Evolutionary conservation across 345 rosid genomes (phyloP), one percentile per base, ranked within the genome.

Genomic region (Pistacia vera): DNA sequence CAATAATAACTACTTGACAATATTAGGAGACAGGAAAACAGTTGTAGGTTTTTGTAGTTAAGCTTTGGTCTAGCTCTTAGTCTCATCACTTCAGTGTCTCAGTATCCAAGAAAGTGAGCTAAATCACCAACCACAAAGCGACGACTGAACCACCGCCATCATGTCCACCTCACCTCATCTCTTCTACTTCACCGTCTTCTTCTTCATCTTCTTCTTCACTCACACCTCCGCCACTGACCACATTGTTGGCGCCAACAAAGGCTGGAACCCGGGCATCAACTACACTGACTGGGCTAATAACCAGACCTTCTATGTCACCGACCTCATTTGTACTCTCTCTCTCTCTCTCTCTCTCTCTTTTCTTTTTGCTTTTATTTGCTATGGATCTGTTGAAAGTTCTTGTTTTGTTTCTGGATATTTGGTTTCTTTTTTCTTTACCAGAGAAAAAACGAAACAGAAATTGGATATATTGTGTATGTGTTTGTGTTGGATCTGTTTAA

Each of bases 181-280:
- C 17, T 0, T 54, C 54, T 12, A 38, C 46, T 41, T 56, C 25
- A 20, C 58, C 68, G 17, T 58, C 65, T 57, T 68, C 56, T 17
- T 73, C 67, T 4, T 77, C 71, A 41, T 81, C 59, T 55, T 74
- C 56, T 69, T 78, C 75, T 48, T 82, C 68, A 57, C 55, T 75
- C 58, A 72, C 6, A 77, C 64, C 78, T 13, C 85, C 68, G 91
- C 92, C 64, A 92, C 94, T 33, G 92, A 88, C 87, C 97, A 92
- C 86, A 90, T 90, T 61, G 94, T 86, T 11, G 97, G 97, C 10
- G 93, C 93, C 46, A 92, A 92, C 88, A 88, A 81, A 52, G 92
- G 94, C 63, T 88, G 94, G 94, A 92, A 88, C 69, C 88, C 97
- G 6, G 86, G 91, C 81, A 66, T 92, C 81, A 90, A 90, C 90